Base-by-base conservation (phyloP, 2,329 filamentous ascomycete genomes). In the Penicillium aurantiogriseum region DNA sequence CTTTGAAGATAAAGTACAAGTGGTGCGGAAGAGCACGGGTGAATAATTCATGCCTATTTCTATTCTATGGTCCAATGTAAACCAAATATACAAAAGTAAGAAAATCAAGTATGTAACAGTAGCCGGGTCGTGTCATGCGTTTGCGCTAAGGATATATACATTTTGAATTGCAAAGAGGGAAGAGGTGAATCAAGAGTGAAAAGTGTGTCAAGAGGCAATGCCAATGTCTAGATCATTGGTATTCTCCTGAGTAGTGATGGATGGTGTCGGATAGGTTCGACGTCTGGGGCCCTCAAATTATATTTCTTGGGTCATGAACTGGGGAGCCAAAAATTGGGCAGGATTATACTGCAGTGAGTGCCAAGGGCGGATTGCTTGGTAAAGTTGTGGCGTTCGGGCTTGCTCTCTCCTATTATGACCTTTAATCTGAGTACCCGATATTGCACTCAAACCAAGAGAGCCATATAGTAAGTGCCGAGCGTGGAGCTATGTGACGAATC, bases 61-160 rank as follows among this genome's bases (percentile, higher is more conserved):
- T 53, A 46, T 53, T n/a, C 23, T 29, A 29, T 46, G 40, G 13
- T 17, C 40, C 5, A 35, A 25, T 13, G 5, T 21, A 38, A 23
- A 15, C 11, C 33, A 53, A 23, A 7, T n/a, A 23, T 43, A 21
- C n/a, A 35, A 33, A 35, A 25, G 6, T 11, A n/a, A 35, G 11
- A 27, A 54, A 35, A 33, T 27, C 36, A 39, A 38, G 7, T 19
- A 36, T 55, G 29, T n/a, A 43, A 51, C 17, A 31, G 39, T 38
- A 40, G 31, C 35, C 23, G 51, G 40, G 31, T 66, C 61, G 44
- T 65, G 46, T 43, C 52, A 57, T 64, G 58, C 59, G 56, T 63
- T 62, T 48, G 49, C 52, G 58, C 53, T 63, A 61, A 60, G 39
- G 36, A 55, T 67, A 66, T 66, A 57, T 67, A 67, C 60, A 61